Conservation (phyloP, 2,329 filamentous ascomycete genomes). For the Plectosphaerella cucumerina region DNA sequence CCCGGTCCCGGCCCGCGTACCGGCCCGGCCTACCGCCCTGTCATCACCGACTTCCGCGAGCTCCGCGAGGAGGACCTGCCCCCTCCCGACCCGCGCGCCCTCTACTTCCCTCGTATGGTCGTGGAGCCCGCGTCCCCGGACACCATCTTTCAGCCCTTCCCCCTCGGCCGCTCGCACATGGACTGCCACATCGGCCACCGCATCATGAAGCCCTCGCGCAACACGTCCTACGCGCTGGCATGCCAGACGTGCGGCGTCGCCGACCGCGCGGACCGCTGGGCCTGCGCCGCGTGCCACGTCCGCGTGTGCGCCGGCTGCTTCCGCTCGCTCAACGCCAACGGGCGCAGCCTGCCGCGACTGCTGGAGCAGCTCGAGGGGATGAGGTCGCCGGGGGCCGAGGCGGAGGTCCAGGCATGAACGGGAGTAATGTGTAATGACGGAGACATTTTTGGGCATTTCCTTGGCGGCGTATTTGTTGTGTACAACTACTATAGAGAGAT, state of each 20-base stretch:
- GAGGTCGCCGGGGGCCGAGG: background rate
- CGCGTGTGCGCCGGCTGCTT: conserved; percentile 47
- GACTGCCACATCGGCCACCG: conserved; percentile 44
- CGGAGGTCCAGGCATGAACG: too few relatives aligned
- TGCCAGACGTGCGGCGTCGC: conserved; percentile 49
- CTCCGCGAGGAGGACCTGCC: conserved; percentile 25
- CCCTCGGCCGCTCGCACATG: conserved; percentile 39
- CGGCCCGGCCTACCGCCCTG: conserved; percentile 9
- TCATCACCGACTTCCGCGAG: conserved; percentile 33
- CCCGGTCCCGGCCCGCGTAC: background rate
- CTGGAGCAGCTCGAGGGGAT: conserved; percentile 27
- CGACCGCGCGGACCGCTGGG: conserved; percentile 40
- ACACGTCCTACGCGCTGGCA: conserved; percentile 44
- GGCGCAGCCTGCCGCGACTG: conserved; percentile 38
- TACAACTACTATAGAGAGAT: too few relatives aligned
- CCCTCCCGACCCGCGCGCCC: conserved; percentile 28
- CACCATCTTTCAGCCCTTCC: conserved; percentile 34
- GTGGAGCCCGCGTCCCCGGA: conserved; percentile 22
- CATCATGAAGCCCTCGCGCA: conserved; percentile 43
- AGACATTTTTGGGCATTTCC: too few relatives aligned
- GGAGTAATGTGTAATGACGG: too few relatives aligned
- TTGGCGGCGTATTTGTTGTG: too few relatives aligned
- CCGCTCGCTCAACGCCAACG: conserved; percentile 33
- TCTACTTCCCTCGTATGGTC: conserved; percentile 31
- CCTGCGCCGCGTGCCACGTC: conserved; percentile 46